These are phyloP conservation scores for Nicotiana paniculata DNA, from an alignment of 257 asterid genomes.

Conservation along the genomic window DNA sequence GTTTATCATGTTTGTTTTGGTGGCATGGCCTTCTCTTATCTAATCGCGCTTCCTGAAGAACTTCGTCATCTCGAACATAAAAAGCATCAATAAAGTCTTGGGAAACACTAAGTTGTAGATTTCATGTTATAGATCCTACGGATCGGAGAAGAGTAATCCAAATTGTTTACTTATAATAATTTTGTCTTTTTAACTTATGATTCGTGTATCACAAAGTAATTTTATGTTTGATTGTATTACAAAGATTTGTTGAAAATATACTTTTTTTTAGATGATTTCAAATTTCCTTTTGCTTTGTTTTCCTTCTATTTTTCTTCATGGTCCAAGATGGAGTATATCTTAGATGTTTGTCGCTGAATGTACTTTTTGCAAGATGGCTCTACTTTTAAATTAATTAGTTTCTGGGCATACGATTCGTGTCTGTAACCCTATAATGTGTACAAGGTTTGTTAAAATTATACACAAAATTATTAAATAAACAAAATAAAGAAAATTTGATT, in stretches of 20 bases:
- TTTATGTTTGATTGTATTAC: too few relatives aligned
- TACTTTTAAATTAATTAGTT: too few relatives aligned
- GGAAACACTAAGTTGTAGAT: background rate
- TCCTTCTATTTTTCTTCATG: background rate
- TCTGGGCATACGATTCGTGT: too few relatives aligned
- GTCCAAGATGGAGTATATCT: background rate
- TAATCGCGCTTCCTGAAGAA: background rate
- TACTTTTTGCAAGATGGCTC: background rate
- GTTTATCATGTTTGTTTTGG: constrained; percentile 8
- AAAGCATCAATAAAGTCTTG: background rate
- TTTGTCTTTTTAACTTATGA: background rate
- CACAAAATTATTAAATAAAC: too few relatives aligned
- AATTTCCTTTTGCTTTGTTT: background rate
- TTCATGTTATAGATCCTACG: background rate
- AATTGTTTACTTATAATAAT: too few relatives aligned
- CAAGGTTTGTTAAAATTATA: too few relatives aligned
- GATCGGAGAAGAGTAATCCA: background rate
- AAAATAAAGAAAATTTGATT: too few relatives aligned
- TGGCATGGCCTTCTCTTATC: constrained; percentile 6
- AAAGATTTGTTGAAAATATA: too few relatives aligned
- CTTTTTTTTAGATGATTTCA: background rate
- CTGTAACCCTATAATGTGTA: too few relatives aligned
- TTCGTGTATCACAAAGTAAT: too few relatives aligned
- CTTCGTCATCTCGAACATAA: constrained; percentile 6
- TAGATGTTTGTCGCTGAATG: background rate